Evolutionary conservation across 2,329 filamentous ascomycete species (phyloP).

Genomic region (Neophaeococcomyces mojaviensis): DNA sequence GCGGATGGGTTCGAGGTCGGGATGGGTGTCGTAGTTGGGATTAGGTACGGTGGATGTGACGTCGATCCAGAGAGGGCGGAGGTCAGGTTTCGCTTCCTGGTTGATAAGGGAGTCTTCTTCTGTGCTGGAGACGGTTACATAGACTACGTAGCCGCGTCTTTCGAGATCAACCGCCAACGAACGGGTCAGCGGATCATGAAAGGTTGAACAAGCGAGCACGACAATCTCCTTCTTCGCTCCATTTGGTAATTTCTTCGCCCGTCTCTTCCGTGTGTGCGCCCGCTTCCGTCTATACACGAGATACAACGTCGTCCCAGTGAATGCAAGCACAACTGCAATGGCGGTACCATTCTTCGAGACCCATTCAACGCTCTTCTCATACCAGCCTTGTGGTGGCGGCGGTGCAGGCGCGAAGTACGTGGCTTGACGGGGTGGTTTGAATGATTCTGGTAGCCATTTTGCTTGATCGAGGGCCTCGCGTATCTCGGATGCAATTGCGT

Average conservation of each 20-base stretch:
- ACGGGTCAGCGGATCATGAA: constrained; percentile 69
- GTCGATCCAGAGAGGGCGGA: constrained; percentile 74
- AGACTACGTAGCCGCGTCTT: constrained; percentile 85
- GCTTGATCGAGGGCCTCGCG: constrained; percentile 59
- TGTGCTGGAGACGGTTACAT: constrained; percentile 73
- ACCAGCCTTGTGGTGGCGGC: constrained; percentile 35
- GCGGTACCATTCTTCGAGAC: constrained; percentile 63
- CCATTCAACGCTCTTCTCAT: constrained; percentile 62
- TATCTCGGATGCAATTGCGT: constrained; percentile 63
- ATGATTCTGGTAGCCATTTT: constrained; percentile 63
- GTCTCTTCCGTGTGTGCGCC: constrained; percentile 54
- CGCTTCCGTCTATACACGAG: constrained; percentile 57
- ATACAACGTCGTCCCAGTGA: constrained; percentile 57
- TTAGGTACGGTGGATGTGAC: constrained; percentile 53
- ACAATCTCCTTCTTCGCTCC: constrained; percentile 81
- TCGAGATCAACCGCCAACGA: constrained; percentile 82
- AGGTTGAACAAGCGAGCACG: constrained; percentile 78
- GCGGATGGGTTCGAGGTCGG: constrained; percentile 22
- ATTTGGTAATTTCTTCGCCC: constrained; percentile 70
- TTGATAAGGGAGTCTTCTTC: constrained; percentile 79
- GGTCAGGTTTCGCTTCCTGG: constrained; percentile 65
- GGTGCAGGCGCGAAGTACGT: constrained; percentile 22
- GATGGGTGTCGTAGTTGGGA: constrained; percentile 21
- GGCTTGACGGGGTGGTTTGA: constrained; percentile 46
- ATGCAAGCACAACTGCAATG: constrained; percentile 62